A percentile compares a stretch with the other conserved stretches of the same genome.
phyloP scores from a whole-genome alignment of 495 filamentous ascomycete genomes.

The Tuber calosporum region DNA sequence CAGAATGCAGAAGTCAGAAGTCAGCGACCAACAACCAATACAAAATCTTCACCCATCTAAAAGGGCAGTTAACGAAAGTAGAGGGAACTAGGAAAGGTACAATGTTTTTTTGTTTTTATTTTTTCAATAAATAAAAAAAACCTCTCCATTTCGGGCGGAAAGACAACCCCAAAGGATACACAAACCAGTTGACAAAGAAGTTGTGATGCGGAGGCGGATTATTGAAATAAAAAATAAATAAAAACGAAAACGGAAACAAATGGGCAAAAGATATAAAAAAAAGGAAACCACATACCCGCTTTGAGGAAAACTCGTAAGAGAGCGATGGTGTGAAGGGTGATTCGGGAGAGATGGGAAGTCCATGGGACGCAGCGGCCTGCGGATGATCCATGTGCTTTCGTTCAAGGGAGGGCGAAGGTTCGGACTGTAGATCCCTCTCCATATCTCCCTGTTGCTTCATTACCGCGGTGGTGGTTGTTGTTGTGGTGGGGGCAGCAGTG shows the following conservation, averaged over 20 bases:
- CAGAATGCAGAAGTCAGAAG: conserved; percentile 15
- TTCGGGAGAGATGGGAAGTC: conserved; percentile 31
- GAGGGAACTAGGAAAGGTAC: background rate
- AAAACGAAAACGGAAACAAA: background rate
- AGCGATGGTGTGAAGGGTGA: conserved; percentile 34
- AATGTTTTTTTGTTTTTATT: background rate
- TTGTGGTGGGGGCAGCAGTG: conserved; percentile 15
- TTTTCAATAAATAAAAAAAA: too few relatives aligned
- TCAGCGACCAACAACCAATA: conserved; percentile 10
- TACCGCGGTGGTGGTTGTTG: conserved; percentile 18
- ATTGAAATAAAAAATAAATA: background rate
- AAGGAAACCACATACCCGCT: conserved; percentile 28
- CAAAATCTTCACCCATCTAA: background rate
- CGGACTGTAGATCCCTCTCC: conserved; percentile 23
- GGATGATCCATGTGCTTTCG: conserved; percentile 24
- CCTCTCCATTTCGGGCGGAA: background rate
- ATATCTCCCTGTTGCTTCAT: conserved; percentile 16
- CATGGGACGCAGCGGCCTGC: conserved; percentile 28
- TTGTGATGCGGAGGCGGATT: background rate
- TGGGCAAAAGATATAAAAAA: background rate
- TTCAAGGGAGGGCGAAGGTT: conserved; percentile 32
- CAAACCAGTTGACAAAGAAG: background rate
- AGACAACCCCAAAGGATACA: background rate
- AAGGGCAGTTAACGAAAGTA: background rate
- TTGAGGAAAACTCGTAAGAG: conserved; percentile 35